Percentiles rank a stretch among this genome's conserved stretches.
Conservation (phyloP, 495 filamentous ascomycete genomes). For the Alectoria sarmentosa region DNA sequence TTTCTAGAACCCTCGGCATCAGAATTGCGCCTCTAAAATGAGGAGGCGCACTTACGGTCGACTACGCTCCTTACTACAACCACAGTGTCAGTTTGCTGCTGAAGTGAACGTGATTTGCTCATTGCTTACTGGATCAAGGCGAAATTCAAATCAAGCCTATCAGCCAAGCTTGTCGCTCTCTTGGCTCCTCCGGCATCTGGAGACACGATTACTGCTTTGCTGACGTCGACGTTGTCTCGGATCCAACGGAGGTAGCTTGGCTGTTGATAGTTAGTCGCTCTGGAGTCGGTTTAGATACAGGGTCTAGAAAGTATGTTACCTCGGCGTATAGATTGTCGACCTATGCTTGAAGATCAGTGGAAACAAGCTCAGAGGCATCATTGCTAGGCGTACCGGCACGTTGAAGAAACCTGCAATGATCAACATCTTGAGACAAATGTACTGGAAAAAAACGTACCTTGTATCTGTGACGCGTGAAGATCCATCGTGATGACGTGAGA, state of each 20-base stretch:
- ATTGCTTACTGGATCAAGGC: conserved; percentile 79
- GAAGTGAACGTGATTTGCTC: no score
- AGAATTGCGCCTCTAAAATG: not conserved
- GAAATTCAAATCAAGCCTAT: conserved; percentile 73
- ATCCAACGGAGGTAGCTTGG: conserved; percentile 54
- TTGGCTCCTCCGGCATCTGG: conserved; percentile 97
- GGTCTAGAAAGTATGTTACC: not conserved
- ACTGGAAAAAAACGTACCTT: conserved; percentile 30
- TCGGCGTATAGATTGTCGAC: conserved; percentile 91
- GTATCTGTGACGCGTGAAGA: conserved; percentile 54
- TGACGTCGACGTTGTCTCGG: conserved; percentile 71
- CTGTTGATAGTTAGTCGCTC: conserved; percentile 64
- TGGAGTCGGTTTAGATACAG: not conserved
- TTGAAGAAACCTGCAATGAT: conserved; percentile 87
- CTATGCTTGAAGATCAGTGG: not conserved
- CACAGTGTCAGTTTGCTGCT: not conserved
- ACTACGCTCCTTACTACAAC: conserved; percentile 68
- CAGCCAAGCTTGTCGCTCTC: conserved; percentile 50
- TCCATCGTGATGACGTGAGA: conserved; percentile 83
- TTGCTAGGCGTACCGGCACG: conserved; percentile 57
- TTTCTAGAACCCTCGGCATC: not conserved
- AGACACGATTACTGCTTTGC: conserved; percentile 89
- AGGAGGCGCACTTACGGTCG: conserved; percentile 77
- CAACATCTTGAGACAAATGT: conserved; percentile 49
- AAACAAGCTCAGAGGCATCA: not conserved